Percentiles rank a stretch among this genome's conserved stretches.
phyloP scores from a whole-genome alignment of 768 basidiomycete species.

The Mrakia frigida region DNA sequence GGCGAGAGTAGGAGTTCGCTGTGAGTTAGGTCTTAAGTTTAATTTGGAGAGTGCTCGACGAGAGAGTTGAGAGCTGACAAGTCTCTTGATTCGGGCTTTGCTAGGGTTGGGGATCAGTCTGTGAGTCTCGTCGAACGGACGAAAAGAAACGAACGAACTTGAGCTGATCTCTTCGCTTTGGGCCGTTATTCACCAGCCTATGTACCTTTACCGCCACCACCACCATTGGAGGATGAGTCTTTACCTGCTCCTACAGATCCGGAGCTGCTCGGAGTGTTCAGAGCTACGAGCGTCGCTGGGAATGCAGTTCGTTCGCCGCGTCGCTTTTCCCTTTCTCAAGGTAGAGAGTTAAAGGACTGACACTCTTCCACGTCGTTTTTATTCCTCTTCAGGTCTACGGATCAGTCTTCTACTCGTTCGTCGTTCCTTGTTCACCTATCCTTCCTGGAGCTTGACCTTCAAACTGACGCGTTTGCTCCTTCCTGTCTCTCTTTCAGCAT shows the following conservation, averaged over 20 bases:
- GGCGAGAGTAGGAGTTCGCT: slow-evolving; percentile 11
- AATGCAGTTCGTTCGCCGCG: slow-evolving; percentile 47
- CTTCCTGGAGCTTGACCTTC: no score
- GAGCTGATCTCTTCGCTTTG: slow-evolving; percentile 49
- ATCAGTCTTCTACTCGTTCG: slow-evolving; percentile 54
- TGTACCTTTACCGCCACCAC: slow-evolving; percentile 20
- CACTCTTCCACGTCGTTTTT: no score
- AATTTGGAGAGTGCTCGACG: no score
- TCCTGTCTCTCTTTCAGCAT: slow-evolving; percentile 57
- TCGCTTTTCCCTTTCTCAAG: no score
- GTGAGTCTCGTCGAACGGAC: slow-evolving; percentile 42
- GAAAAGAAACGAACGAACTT: slow-evolving; percentile 42
- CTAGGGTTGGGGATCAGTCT: slow-evolving; percentile 57
- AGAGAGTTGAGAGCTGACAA: no score
- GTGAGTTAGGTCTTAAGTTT: background rate
- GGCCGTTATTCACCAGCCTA: slow-evolving; percentile 6
- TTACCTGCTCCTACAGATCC: slow-evolving; percentile 43
- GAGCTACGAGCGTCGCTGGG: slow-evolving; percentile 48
- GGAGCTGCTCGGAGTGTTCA: slow-evolving; percentile 56
- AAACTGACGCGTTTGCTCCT: slow-evolving; percentile 33
- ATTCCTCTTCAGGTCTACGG: slow-evolving; percentile 51
- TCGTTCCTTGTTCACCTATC: slow-evolving; percentile 38
- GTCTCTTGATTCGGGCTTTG: no score
- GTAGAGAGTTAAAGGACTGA: no score
- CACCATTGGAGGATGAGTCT: background rate